A percentile compares a stretch with the other conserved stretches of the same genome.
phyloP scores from a whole-genome alignment of 2,329 filamentous ascomycete species.

The Penicillium crustosum region DNA sequence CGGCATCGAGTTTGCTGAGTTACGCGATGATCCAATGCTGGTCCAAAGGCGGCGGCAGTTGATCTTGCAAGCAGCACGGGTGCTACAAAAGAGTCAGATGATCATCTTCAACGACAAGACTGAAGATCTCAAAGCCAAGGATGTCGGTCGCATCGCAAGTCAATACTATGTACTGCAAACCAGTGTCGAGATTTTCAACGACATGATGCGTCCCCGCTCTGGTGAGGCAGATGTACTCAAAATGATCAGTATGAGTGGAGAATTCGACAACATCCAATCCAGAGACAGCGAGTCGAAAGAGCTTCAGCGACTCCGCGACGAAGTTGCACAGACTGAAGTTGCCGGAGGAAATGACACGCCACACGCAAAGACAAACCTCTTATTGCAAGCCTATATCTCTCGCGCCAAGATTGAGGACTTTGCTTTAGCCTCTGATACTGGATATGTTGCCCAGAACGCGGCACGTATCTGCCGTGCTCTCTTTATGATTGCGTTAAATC shows the following conservation, averaged over 20 bases:
- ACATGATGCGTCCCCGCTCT: slow-evolving; percentile 81
- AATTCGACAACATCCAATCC: slow-evolving; percentile 96
- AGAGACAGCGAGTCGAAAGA: slow-evolving; percentile 89
- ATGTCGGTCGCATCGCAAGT: slow-evolving; percentile 93
- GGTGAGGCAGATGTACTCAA: slow-evolving; percentile 89
- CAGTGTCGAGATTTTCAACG: slow-evolving; percentile 94
- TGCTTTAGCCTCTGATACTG: slow-evolving; percentile 84
- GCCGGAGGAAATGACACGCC: slow-evolving; percentile 65
- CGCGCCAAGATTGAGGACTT: slow-evolving; percentile 87
- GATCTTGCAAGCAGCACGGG: slow-evolving; percentile 82
- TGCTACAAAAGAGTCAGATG: slow-evolving; percentile 93
- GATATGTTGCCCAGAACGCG: slow-evolving; percentile 94
- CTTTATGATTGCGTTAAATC: slow-evolving; percentile 96
- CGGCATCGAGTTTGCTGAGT: slow-evolving; percentile 92
- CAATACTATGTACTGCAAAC: slow-evolving; percentile 95
- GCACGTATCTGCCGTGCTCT: slow-evolving; percentile 90
- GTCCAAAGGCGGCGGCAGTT: slow-evolving; percentile 82
- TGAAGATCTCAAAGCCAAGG: slow-evolving; percentile 89
- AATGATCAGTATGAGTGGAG: slow-evolving; percentile 97
- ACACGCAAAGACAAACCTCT: slow-evolving; percentile 91
- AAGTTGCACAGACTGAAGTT: slow-evolving; percentile 74
- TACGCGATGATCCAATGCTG: slow-evolving; percentile 80
- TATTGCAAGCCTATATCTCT: slow-evolving; percentile 92
- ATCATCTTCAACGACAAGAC: slow-evolving; percentile 96
- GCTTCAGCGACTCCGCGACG: slow-evolving; percentile 69